A percentile compares a stretch with the other conserved stretches of the same genome.
Evolutionary conservation across 2,329 filamentous ascomycete genomes (phyloP).

Genomic region (Claviceps sp.): DNA sequence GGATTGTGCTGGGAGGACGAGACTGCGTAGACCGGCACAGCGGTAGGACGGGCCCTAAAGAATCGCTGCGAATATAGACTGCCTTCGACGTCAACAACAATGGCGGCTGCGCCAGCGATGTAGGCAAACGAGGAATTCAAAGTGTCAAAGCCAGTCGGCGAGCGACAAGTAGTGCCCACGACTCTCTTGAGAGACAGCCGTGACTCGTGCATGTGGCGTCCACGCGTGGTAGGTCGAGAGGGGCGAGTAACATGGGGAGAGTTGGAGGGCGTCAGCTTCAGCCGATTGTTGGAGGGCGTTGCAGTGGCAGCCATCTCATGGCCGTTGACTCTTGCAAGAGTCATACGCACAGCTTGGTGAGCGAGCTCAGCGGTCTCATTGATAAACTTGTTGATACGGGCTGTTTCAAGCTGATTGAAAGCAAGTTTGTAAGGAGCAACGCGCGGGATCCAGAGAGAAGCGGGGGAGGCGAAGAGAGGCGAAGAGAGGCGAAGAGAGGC

Average conservation of each 20-base stretch:
- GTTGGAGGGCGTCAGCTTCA: constrained; percentile 63
- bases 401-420: background rate
- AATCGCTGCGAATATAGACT: constrained; percentile 65
- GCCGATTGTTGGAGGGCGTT: constrained; percentile 42
- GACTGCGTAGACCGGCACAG: constrained; percentile 50
- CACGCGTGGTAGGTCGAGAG: constrained; percentile 47
- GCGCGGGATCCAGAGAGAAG: background rate
- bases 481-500: background rate
- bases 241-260: constrained; percentile 55
- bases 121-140: constrained; percentile 73
- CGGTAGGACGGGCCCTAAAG: constrained; percentile 72
- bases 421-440: background rate
- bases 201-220: constrained; percentile 34
- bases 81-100: constrained; percentile 68
- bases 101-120: constrained; percentile 85
- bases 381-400: background rate
- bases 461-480: background rate
- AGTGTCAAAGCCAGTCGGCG: constrained; percentile 75
- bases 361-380: background rate
- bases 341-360: background rate
- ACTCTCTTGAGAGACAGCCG: constrained; percentile 67
- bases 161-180: constrained; percentile 78
- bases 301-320: constrained; percentile 36
- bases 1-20: constrained; percentile 36
- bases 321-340: constrained; percentile 32